These are phyloP conservation scores for Sporothrix inflata DNA, from an alignment of 2,329 filamentous ascomycete species.

Conservation along the genomic window DNA sequence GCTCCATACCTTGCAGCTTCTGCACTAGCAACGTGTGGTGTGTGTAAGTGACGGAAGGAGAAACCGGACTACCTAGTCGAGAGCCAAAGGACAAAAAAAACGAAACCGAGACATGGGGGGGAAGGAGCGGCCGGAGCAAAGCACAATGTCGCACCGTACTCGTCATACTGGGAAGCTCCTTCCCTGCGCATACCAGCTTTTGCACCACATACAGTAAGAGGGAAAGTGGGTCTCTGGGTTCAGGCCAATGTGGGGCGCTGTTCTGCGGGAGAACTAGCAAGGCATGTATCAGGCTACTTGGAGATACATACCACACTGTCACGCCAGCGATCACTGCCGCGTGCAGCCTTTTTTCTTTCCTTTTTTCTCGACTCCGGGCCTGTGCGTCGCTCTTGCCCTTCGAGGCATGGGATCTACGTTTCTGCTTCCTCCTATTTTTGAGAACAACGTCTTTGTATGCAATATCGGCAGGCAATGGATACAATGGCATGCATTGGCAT, in stretches of 20 bases:
- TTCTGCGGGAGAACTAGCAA: background rate
- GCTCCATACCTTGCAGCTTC: slow-evolving; percentile 8
- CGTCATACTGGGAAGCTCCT: slow-evolving; percentile 13
- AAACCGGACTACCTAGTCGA: background rate
- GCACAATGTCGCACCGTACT: background rate
- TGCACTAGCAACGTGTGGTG: slow-evolving; percentile 21
- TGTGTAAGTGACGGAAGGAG: slow-evolving; percentile 20
- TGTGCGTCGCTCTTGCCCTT: background rate
- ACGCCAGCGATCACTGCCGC: slow-evolving; percentile 9
- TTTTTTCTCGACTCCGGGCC: background rate
- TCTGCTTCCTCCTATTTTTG: background rate
- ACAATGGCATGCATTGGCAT: background rate
- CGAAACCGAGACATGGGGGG: background rate
- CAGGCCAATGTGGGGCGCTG: background rate
- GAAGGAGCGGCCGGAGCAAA: background rate
- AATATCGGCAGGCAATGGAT: background rate
- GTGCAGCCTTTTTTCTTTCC: background rate
- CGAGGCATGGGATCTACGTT: background rate
- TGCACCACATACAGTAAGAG: background rate
- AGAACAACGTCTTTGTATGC: slow-evolving; percentile 7
- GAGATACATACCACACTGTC: background rate
- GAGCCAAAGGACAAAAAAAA: background rate
- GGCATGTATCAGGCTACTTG: slow-evolving; percentile 10
- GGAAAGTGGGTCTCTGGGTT: background rate
- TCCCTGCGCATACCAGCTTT: background rate